Evolutionary conservation across 106 monocot species (phyloP).

Genomic region (Triglochin maritima): DNA sequence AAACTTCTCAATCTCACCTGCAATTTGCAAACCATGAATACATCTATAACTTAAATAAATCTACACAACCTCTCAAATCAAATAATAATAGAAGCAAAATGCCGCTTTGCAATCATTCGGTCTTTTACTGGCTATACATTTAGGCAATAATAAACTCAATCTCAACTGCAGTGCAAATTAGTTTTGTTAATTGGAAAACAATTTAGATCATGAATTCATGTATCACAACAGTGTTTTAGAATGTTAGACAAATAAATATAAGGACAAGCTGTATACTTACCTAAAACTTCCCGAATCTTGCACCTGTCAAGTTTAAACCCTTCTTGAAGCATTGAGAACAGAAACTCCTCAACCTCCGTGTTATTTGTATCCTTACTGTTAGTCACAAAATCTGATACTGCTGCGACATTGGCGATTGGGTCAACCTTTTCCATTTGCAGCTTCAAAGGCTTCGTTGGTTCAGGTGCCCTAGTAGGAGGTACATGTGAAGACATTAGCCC

Average conservation of each 20-base stretch:
- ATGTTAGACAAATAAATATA: neutral
- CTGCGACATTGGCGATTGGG: slow-evolving; percentile 1
- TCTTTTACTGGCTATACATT: too few relatives aligned
- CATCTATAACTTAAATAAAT: too few relatives aligned
- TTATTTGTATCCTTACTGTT: slow-evolving; percentile 12
- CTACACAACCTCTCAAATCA: too few relatives aligned
- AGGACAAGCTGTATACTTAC: slow-evolving; percentile 18
- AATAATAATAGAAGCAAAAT: too few relatives aligned
- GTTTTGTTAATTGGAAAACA: neutral
- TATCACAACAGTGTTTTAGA: neutral
- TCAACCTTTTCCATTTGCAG: slow-evolving; percentile 20
- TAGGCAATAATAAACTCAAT: too few relatives aligned
- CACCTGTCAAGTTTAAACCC: slow-evolving; percentile 69
- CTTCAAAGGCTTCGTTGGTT: slow-evolving; percentile 30
- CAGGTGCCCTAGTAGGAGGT: slow-evolving; percentile 18
- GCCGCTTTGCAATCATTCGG: too few relatives aligned
- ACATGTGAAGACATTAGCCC: neutral
- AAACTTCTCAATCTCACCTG: too few relatives aligned
- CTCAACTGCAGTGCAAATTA: too few relatives aligned
- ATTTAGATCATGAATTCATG: neutral
- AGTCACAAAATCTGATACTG: neutral
- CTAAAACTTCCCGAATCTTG: slow-evolving; percentile 46
- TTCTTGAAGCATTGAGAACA: slow-evolving; percentile 76
- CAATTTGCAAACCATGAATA: too few relatives aligned
- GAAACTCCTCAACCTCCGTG: slow-evolving; percentile 48